Conservation (phyloP, 345 rosid species). For the Rhodomyrtus tomentosa region DNA sequence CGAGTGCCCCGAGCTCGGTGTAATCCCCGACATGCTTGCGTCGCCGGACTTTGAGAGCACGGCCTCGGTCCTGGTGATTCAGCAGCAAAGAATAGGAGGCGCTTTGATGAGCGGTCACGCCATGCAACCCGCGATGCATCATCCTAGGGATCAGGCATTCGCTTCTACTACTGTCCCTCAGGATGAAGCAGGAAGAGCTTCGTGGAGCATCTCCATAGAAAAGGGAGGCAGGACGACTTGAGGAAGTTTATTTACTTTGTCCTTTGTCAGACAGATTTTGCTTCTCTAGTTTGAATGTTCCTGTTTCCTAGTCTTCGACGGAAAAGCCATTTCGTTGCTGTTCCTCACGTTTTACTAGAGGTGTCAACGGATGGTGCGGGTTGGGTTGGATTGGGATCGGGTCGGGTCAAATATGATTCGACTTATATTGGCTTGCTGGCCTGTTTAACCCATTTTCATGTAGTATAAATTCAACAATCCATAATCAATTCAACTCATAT, state of each 20-base stretch:
- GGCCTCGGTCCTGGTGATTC: slow-evolving; percentile 24
- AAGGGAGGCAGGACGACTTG: not conserved
- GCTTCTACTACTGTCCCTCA: not conserved
- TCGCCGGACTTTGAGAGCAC: slow-evolving; percentile 14
- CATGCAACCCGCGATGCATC: not conserved
- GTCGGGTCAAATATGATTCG: too few relatives aligned
- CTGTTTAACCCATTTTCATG: too few relatives aligned
- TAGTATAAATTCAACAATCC: too few relatives aligned
- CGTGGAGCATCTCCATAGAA: not conserved
- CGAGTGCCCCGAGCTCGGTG: slow-evolving; percentile 40
- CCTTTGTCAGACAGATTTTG: not conserved
- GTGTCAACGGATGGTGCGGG: too few relatives aligned
- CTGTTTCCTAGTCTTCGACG: not conserved
- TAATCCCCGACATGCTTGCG: slow-evolving; percentile 33
- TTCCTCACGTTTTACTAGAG: too few relatives aligned
- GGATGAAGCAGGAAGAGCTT: not conserved
- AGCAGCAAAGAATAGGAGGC: slow-evolving; percentile 14
- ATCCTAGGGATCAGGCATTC: not conserved
- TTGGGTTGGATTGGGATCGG: too few relatives aligned
- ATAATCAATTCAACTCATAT: too few relatives aligned
- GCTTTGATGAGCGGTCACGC: not conserved
- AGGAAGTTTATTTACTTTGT: not conserved
- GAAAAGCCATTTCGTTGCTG: too few relatives aligned
- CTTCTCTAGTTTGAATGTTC: not conserved
- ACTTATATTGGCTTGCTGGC: too few relatives aligned